These are phyloP conservation scores for Hysterium pulicare DNA, from an alignment of 2,329 filamentous ascomycete genomes.

Conservation along the genomic window DNA sequence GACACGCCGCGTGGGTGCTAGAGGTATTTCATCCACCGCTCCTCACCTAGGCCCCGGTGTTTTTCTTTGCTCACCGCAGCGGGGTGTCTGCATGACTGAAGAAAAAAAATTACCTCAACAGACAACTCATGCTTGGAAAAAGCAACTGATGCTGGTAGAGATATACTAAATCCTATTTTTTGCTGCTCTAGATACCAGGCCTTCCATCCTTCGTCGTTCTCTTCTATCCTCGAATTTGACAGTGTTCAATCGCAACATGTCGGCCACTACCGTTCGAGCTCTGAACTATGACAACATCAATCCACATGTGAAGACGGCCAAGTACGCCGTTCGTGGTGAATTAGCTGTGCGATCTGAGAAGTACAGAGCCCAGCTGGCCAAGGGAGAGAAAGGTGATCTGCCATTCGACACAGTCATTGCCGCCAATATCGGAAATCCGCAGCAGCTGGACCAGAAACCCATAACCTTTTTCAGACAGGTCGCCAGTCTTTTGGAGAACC, in stretches of 20 bases:
- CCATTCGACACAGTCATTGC: constrained; percentile 91
- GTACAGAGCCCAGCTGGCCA: constrained; percentile 70
- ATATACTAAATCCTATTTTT: constrained; percentile 11
- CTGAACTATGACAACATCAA: constrained; percentile 89
- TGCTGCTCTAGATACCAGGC: constrained; percentile 11
- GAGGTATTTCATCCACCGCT: constrained; percentile 18
- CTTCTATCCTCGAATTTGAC: constrained; percentile 4
- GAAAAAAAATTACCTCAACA: constrained; percentile 24
- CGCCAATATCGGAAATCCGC: constrained; percentile 98
- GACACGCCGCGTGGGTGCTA: constrained; percentile 13
- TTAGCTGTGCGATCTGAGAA: constrained; percentile 90
- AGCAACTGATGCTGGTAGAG: constrained; percentile 8
- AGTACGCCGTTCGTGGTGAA: constrained; percentile 96
- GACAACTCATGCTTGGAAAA: constrained; percentile 9
- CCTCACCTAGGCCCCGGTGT: background rate
- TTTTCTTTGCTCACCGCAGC: constrained; percentile 6
- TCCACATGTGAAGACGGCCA: constrained; percentile 76
- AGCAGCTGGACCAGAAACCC: constrained; percentile 98
- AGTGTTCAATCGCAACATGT: constrained; percentile 40
- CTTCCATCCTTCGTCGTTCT: constrained; percentile 12
- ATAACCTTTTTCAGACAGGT: constrained; percentile 99
- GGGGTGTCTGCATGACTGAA: constrained; percentile 14
- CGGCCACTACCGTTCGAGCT: constrained; percentile 40
- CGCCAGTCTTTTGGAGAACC: constrained; percentile 88
- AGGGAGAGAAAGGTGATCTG: constrained; percentile 59